phyloP scores from a whole-genome alignment of 345 rosid species.

The Lenwebbia sp. region DNA sequence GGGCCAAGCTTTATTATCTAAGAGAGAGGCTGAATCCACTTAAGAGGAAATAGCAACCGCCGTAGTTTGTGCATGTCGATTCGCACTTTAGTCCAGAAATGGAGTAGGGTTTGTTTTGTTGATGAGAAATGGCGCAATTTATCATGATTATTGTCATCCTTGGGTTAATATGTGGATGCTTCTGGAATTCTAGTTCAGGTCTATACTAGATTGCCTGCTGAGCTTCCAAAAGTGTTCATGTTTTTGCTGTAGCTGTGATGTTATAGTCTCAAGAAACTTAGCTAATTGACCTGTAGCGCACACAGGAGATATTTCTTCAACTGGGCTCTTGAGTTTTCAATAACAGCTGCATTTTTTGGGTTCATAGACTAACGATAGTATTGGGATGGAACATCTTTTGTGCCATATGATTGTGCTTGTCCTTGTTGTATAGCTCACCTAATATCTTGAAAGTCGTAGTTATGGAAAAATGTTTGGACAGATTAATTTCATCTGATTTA shows the following conservation, averaged over 20 bases:
- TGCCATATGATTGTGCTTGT: background rate
- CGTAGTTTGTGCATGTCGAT: background rate
- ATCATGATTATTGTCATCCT: background rate
- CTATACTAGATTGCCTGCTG: background rate
- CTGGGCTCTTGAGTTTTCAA: background rate
- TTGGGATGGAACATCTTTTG: background rate
- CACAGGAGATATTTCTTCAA: background rate
- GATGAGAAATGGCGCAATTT: background rate
- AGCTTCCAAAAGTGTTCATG: background rate
- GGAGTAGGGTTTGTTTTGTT: background rate
- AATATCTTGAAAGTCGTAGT: background rate
- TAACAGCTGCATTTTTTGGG: background rate
- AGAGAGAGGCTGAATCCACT: conserved; percentile 92
- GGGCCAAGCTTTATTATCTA: conserved; percentile 94
- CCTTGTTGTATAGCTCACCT: background rate
- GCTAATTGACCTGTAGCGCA: background rate
- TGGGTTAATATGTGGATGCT: background rate
- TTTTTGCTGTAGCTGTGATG: background rate
- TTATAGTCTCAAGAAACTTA: background rate
- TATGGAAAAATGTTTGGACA: background rate
- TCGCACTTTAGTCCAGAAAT: background rate
- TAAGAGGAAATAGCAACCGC: conserved; percentile 29
- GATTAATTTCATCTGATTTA: background rate
- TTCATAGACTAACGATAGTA: background rate
- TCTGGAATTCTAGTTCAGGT: background rate